Conservation (phyloP, 2,329 filamentous ascomycete species). For the Penicillium psychrosexuale region DNA sequence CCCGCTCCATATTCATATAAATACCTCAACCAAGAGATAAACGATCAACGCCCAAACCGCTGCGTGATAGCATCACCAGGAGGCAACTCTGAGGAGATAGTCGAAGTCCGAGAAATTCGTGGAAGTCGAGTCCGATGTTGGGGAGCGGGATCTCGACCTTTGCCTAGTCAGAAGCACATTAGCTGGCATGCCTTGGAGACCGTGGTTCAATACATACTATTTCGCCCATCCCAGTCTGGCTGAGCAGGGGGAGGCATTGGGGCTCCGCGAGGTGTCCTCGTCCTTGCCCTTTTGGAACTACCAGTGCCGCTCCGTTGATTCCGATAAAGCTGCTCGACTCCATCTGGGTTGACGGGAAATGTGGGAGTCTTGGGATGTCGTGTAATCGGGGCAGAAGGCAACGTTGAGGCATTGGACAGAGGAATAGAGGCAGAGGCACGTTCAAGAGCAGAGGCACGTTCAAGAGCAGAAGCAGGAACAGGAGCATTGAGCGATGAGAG, state of each 20-base stretch:
- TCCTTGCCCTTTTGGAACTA: conserved; percentile 30
- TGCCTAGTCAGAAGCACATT: conserved; percentile 7
- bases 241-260: conserved; percentile 35
- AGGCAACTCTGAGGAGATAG: conserved; percentile 24
- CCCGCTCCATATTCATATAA: neutral
- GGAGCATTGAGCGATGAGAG: conserved; percentile 30
- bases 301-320: conserved; percentile 42
- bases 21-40: neutral
- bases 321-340: conserved; percentile 38
- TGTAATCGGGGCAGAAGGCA: conserved; percentile 1
- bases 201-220: conserved; percentile 18
- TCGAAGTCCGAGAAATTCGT: conserved; percentile 18
- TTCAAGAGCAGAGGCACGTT: too few species aligned
- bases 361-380: conserved; percentile 28
- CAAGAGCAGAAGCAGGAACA: neutral
- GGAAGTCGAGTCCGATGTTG: conserved; percentile 31
- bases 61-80: conserved; percentile 23
- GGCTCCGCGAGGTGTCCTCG: conserved; percentile 19
- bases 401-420: neutral
- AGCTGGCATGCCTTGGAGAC: neutral
- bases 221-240: conserved; percentile 19
- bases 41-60: conserved; percentile 20
- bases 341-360: conserved; percentile 25
- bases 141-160: conserved; percentile 13
- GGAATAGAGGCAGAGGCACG: neutral